Percentiles rank a stretch among this genome's conserved stretches.
Conservation (phyloP, 2,329 filamentous ascomycete genomes). For the Hortaea werneckii region DNA sequence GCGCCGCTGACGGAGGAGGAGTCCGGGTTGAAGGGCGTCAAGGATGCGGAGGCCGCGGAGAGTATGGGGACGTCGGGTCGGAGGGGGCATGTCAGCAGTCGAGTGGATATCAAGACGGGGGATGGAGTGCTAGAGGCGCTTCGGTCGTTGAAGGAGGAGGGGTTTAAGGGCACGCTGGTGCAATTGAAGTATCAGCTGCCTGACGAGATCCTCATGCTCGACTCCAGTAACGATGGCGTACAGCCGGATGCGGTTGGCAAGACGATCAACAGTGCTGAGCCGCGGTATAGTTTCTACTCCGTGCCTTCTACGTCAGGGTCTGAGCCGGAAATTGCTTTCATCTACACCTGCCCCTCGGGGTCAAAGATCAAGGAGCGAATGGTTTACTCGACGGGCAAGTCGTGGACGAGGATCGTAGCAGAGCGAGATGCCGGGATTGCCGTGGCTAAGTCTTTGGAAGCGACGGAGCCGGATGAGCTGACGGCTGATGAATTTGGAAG, state of each 20-base stretch:
- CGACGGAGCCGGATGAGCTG: slow-evolving; percentile 57
- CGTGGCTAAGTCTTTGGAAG: slow-evolving; percentile 59
- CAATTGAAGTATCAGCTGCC: slow-evolving; percentile 65
- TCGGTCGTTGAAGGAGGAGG: slow-evolving; percentile 45
- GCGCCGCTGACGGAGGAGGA: slow-evolving; percentile 75
- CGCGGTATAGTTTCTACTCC: slow-evolving; percentile 69
- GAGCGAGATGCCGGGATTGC: slow-evolving; percentile 54
- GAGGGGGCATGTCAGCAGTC: slow-evolving; percentile 39
- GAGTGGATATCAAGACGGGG: slow-evolving; percentile 44
- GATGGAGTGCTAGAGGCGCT: slow-evolving; percentile 57
- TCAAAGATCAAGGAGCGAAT: slow-evolving; percentile 74
- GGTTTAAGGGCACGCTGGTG: slow-evolving; percentile 40
- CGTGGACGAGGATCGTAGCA: slow-evolving; percentile 53
- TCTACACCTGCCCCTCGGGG: slow-evolving; percentile 67
- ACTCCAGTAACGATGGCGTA: slow-evolving; percentile 41
- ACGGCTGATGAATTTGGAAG: slow-evolving; percentile 51
- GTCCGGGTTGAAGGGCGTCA: slow-evolving; percentile 58
- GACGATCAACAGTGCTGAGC: slow-evolving; percentile 56
- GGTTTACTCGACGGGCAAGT: slow-evolving; percentile 58
- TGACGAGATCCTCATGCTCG: slow-evolving; percentile 60
- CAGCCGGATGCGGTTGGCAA: slow-evolving; percentile 49
- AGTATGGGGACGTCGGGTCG: slow-evolving; percentile 56
- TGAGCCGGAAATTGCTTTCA: slow-evolving; percentile 54
- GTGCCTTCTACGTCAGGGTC: slow-evolving; percentile 47
- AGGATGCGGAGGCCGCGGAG: slow-evolving; percentile 64